Conservation (phyloP, 2,329 filamentous ascomycete genomes). For the Pseudogymnoascus sp. region DNA sequence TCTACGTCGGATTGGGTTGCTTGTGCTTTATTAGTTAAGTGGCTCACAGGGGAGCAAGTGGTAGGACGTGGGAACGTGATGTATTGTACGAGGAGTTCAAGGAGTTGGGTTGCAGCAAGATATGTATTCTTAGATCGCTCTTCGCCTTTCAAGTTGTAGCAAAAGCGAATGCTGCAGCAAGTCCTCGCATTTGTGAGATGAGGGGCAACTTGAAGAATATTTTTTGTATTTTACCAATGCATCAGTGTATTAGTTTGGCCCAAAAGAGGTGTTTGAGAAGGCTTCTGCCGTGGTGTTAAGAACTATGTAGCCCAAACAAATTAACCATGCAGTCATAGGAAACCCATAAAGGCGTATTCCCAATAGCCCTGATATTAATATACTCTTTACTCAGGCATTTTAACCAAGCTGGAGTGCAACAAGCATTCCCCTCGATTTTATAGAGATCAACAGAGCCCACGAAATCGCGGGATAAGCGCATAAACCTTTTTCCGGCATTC, state of each 20-base stretch:
- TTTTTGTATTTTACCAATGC: not conserved
- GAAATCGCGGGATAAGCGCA: not conserved
- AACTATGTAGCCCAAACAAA: not conserved
- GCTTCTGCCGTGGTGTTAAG: not conserved
- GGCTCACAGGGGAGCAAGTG: not conserved
- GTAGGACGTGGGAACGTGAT: not conserved
- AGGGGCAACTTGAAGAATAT: not conserved
- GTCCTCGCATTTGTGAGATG: not conserved
- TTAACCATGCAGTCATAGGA: not conserved
- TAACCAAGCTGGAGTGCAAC: not conserved
- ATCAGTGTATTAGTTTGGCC: not conserved
- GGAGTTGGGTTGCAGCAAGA: conserved; percentile 2
- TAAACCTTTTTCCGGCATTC: not conserved
- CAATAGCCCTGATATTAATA: not conserved
- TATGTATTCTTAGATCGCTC: conserved; percentile 1
- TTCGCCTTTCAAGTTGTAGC: not conserved
- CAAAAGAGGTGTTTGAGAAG: not conserved
- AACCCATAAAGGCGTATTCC: not conserved
- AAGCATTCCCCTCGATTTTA: not conserved
- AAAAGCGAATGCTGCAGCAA: not conserved
- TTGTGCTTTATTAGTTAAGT: conserved; percentile 90
- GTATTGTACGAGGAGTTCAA: conserved; percentile 9
- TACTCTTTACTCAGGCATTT: not conserved
- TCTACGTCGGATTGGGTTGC: conserved; percentile 87
- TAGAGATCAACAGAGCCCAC: not conserved